Percentiles rank a stretch among this genome's conserved stretches.
Evolutionary conservation across 208 protist genomes (phyloP).

Genomic region (Naegleria lovaniensis): DNA sequence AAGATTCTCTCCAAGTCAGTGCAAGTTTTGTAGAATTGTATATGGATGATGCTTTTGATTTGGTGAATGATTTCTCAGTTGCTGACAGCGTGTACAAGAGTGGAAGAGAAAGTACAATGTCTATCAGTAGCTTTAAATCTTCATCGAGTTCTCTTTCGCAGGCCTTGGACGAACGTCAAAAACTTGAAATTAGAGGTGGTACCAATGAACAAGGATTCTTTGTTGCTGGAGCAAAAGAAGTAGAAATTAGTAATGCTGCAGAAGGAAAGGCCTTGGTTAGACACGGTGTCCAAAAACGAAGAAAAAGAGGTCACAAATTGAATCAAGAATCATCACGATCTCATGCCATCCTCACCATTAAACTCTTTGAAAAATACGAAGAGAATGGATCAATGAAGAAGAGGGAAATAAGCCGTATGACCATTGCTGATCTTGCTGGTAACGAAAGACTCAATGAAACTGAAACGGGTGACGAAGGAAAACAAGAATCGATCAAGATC

Average conservation of each 20-base stretch:
- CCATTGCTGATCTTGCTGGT: background rate
- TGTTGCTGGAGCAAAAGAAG: background rate
- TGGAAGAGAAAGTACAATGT: background rate
- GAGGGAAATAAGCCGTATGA: background rate
- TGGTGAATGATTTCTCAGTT: background rate
- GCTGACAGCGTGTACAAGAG: background rate
- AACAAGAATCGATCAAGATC: too few species aligned
- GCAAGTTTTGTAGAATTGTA: background rate
- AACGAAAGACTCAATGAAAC: background rate
- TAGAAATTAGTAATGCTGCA: background rate
- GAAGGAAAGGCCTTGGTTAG: background rate
- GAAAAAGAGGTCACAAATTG: background rate
- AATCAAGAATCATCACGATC: background rate
- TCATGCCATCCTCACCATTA: background rate
- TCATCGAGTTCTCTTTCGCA: background rate
- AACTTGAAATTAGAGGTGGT: background rate
- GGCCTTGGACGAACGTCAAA: too few species aligned
- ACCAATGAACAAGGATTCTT: background rate
- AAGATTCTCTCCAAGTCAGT: background rate
- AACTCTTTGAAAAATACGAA: background rate
- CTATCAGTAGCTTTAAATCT: background rate
- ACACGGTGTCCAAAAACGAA: background rate
- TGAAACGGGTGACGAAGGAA: too few species aligned
- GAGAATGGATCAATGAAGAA: background rate
- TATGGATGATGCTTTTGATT: background rate